Evolutionary conservation across 306 rosid genomes (phyloP).

Genomic region (Vigna hirtella): DNA sequence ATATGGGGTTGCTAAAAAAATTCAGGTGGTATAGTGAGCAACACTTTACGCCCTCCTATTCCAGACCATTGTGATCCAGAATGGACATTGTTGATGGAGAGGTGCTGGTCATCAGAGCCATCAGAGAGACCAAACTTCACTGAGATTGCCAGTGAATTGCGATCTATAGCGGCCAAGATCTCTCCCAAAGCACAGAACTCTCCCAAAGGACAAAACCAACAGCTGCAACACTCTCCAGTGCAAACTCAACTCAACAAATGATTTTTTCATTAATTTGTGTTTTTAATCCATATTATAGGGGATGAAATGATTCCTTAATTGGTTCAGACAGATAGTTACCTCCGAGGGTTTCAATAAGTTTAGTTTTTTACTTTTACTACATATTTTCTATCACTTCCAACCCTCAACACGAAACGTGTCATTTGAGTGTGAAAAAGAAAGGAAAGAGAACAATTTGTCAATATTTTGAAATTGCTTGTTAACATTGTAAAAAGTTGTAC

Average conservation of each 20-base stretch:
- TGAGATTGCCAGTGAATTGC: slow-evolving; percentile 72
- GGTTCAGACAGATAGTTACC: slow-evolving; percentile 23
- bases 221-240: slow-evolving; percentile 47
- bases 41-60: slow-evolving; percentile 77
- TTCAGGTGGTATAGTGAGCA: slow-evolving; percentile 92
- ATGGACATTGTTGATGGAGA: slow-evolving; percentile 81
- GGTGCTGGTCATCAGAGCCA: slow-evolving; percentile 88
- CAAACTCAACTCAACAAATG: slow-evolving; percentile 48
- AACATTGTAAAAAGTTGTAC: slow-evolving; percentile 20
- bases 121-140: slow-evolving; percentile 81
- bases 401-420: slow-evolving; percentile 10
- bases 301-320: slow-evolving; percentile 32
- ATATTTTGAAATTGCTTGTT: slow-evolving; percentile 31
- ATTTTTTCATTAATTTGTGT: slow-evolving; percentile 27
- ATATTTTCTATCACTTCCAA: slow-evolving; percentile 14
- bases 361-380: slow-evolving; percentile 12
- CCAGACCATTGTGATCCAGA: slow-evolving; percentile 68
- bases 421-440: background rate
- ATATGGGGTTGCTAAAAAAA: slow-evolving; percentile 10
- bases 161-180: slow-evolving; percentile 70
- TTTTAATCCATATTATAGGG: slow-evolving; percentile 29
- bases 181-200: slow-evolving; percentile 54
- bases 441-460: slow-evolving; percentile 7
- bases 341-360: background rate
- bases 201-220: slow-evolving; percentile 50